Evolutionary conservation across 768 basidiomycete species (phyloP), one percentile per base, ranked within the genome.

Genomic region (Kwoniella bestiolae): DNA sequence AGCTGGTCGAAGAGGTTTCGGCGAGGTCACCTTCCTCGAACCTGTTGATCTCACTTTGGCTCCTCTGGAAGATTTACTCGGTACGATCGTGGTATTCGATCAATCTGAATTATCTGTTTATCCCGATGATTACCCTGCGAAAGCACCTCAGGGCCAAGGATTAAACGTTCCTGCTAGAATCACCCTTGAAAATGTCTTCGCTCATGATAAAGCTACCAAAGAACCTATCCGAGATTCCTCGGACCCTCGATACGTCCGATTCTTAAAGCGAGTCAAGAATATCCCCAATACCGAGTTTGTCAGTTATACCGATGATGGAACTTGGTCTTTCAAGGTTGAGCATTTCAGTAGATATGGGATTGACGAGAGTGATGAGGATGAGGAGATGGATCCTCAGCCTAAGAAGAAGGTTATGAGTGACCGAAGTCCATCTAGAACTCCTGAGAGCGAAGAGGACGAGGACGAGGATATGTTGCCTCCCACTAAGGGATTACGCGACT

Each of bases 51-150:
- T 99, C 63, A 96, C 94, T 26, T 88, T 89, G 25, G 83, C 95
- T 52, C 89, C 89, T 75, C 85, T 98, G 41, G 86, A 88, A 6
- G 88, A 89, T 41, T 86, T 99, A 32, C 84, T 93, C 4, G 95
- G 94, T n/a, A 87, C 89, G 62, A 86, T 93, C 64, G 86, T 98
- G 26, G 85, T 89, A 50, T 94, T 99, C 79, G 89, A 91, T 65
- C 89, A 92, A 79, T 91, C 91, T 84, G 92, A 94, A 79, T 91
- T 92, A 75, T 90, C 87, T 52, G 94, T 98, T 38, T 98, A 99
- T 80, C 92, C 93, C 0, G 94, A 95, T 66, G 87, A 87, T 63
- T 89, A 90, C 56, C 89, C 91, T n/a, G 88, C 91, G 73, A 94
- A 94, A 81, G 92, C 92, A 0, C 85, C 87, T 9, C 85, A 88